A percentile compares a stretch with the other conserved stretches of the same genome.
phyloP scores from a whole-genome alignment of 1,284 basidiomycete species.

The Xerocomus minutiporus region DNA sequence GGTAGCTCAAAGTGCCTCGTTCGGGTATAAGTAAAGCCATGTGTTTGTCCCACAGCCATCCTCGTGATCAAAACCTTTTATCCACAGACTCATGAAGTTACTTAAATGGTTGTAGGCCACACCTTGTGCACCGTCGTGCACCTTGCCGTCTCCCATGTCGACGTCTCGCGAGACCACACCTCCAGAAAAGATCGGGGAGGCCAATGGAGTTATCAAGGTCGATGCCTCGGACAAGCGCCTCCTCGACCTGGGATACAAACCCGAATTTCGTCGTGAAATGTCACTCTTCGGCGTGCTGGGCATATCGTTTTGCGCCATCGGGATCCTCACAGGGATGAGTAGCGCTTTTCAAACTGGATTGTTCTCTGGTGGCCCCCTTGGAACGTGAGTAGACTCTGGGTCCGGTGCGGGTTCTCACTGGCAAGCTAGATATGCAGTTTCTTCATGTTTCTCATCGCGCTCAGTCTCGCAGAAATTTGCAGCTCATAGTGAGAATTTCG shows the following conservation, averaged over 20 bases:
- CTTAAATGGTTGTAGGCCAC: neutral
- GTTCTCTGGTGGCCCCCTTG: conserved; percentile 59
- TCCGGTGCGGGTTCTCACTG: neutral
- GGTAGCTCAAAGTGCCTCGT: neutral
- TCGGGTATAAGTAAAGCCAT: neutral
- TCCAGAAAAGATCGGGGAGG: conserved; percentile 4
- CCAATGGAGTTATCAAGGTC: conserved; percentile 7
- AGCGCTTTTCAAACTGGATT: conserved; percentile 56
- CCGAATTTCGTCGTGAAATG: conserved; percentile 55
- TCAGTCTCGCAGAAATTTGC: conserved; percentile 57
- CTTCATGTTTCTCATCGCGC: conserved; percentile 57
- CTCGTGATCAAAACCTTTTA: conserved; percentile 5
- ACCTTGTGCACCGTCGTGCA: neutral
- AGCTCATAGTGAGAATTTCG: conserved; percentile 47
- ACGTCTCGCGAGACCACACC: conserved; percentile 1
- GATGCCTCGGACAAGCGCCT: conserved; percentile 40
- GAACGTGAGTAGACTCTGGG: conserved; percentile 43
- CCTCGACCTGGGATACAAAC: conserved; percentile 51
- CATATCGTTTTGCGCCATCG: conserved; percentile 60
- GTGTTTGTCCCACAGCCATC: conserved; percentile 7
- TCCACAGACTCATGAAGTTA: neutral
- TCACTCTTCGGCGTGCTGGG: conserved; percentile 55
- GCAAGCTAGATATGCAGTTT: conserved; percentile 47
- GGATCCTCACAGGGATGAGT: conserved; percentile 58
- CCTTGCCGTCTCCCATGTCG: conserved; percentile 11